Conservation (phyloP, 2,329 filamentous ascomycete genomes). For the Cordyceps militaris region DNA sequence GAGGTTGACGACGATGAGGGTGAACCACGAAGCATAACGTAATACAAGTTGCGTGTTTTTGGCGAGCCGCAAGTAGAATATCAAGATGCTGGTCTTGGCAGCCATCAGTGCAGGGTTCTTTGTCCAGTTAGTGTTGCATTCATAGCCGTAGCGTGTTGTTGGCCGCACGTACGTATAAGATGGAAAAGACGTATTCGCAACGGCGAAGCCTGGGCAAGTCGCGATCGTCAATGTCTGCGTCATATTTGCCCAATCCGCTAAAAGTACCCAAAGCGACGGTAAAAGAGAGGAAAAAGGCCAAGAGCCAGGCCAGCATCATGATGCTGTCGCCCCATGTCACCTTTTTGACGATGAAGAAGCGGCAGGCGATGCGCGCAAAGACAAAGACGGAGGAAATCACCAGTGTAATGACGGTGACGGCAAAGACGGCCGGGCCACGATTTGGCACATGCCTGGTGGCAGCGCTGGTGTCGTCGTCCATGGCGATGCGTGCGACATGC, state of each 20-base stretch:
- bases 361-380: slow-evolving; percentile 63
- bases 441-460: slow-evolving; percentile 31
- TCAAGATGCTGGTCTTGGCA: slow-evolving; percentile 84
- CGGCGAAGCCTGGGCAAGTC: slow-evolving; percentile 47
- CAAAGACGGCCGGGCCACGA: slow-evolving; percentile 56
- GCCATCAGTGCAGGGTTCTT: slow-evolving; percentile 88
- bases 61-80: slow-evolving; percentile 82
- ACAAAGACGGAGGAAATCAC: slow-evolving; percentile 69
- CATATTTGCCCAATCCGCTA: slow-evolving; percentile 62
- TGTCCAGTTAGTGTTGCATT: background rate
- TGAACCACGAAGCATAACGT: slow-evolving; percentile 73
- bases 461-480: background rate
- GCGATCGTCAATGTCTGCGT: slow-evolving; percentile 47
- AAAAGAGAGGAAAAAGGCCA: slow-evolving; percentile 61
- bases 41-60: slow-evolving; percentile 70
- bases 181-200: slow-evolving; percentile 57
- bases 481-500: background rate
- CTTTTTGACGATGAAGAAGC: slow-evolving; percentile 64
- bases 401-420: slow-evolving; percentile 63
- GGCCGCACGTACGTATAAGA: slow-evolving; percentile 47
- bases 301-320: slow-evolving; percentile 70
- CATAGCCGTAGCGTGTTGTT: background rate
- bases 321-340: slow-evolving; percentile 73
- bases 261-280: slow-evolving; percentile 57
- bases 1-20: slow-evolving; percentile 69